Evolutionary conservation across 1,284 basidiomycete genomes (phyloP).

Genomic region (Anthracocystis panici-leucophaei): DNA sequence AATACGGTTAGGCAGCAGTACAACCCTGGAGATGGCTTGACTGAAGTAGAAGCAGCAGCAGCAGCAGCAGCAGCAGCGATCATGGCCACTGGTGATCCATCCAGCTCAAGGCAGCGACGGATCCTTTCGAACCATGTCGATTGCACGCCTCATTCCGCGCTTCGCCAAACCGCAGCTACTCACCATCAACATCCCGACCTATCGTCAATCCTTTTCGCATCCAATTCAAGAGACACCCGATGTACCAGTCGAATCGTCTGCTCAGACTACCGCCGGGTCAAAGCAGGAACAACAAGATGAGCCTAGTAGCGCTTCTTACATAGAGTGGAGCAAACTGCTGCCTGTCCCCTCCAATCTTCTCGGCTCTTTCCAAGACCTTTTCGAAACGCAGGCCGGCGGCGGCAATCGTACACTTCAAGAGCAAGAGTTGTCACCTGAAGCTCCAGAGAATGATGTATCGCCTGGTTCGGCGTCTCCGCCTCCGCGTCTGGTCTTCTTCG

Average conservation of each 20-base stretch:
- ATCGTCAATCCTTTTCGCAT: slow-evolving; percentile 44
- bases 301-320: slow-evolving; percentile 17
- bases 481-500: slow-evolving; percentile 53
- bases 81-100: slow-evolving; percentile 12
- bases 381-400: not conserved
- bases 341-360: slow-evolving; percentile 35
- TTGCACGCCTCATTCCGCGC: slow-evolving; percentile 40
- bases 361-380: slow-evolving; percentile 31
- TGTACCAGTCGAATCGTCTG: not conserved
- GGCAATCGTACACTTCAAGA: not conserved
- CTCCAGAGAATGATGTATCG: not conserved
- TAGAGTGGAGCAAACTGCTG: slow-evolving; percentile 44
- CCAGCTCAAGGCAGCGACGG: not conserved
- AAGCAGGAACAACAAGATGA: not conserved
- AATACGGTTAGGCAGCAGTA: not conserved
- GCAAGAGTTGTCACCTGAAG: not conserved
- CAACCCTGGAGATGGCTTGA: not conserved
- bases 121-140: slow-evolving; percentile 34
- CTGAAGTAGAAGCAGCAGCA: not conserved
- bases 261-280: not conserved
- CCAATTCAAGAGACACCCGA: slow-evolving; percentile 4
- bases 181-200: slow-evolving; percentile 33
- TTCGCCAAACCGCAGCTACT: slow-evolving; percentile 38
- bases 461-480: slow-evolving; percentile 15
- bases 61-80: not conserved